These are phyloP conservation scores for Huntiella moniliformis DNA, from an alignment of 2,329 filamentous ascomycete genomes.

Conservation along the genomic window DNA sequence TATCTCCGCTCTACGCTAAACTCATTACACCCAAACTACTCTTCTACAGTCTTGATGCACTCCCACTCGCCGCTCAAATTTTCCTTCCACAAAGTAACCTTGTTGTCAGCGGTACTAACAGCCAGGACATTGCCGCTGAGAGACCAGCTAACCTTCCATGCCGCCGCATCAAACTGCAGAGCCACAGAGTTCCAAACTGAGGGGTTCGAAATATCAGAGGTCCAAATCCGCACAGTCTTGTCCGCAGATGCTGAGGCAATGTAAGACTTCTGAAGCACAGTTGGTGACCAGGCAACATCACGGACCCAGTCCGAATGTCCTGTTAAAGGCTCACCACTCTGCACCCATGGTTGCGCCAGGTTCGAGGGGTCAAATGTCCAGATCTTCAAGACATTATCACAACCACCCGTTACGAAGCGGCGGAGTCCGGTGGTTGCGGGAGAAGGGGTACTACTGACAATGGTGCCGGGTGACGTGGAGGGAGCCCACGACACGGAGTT, in stretches of 20 bases:
- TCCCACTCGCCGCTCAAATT: constrained; percentile 94
- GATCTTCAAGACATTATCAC: constrained; percentile 83
- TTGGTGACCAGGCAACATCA: constrained; percentile 93
- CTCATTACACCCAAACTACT: constrained; percentile 29
- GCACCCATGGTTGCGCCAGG: constrained; percentile 40
- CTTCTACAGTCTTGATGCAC: constrained; percentile 88
- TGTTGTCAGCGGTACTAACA: constrained; percentile 86
- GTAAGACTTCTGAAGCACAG: constrained; percentile 85
- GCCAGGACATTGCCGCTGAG: constrained; percentile 91
- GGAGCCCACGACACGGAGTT: constrained; percentile 96
- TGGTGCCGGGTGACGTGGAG: constrained; percentile 61
- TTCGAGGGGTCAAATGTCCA: constrained; percentile 53
- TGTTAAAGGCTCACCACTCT: constrained; percentile 43
- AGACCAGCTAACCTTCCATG: constrained; percentile 97
- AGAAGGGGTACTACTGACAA: constrained; percentile 52
- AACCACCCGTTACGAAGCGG: constrained; percentile 85
- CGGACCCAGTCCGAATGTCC: constrained; percentile 95
- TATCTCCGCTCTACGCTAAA: too few species aligned
- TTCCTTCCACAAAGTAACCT: constrained; percentile 97
- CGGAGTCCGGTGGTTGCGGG: constrained; percentile 45
- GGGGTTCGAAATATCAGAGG: constrained; percentile 40
- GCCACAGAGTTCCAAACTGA: constrained; percentile 72
- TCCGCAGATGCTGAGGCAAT: constrained; percentile 92
- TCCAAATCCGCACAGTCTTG: constrained; percentile 96
- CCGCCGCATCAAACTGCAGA: constrained; percentile 68